These are phyloP conservation scores for Nannochloropsis salina DNA, from an alignment of 108 stramenopile species.

Conservation along the genomic window DNA sequence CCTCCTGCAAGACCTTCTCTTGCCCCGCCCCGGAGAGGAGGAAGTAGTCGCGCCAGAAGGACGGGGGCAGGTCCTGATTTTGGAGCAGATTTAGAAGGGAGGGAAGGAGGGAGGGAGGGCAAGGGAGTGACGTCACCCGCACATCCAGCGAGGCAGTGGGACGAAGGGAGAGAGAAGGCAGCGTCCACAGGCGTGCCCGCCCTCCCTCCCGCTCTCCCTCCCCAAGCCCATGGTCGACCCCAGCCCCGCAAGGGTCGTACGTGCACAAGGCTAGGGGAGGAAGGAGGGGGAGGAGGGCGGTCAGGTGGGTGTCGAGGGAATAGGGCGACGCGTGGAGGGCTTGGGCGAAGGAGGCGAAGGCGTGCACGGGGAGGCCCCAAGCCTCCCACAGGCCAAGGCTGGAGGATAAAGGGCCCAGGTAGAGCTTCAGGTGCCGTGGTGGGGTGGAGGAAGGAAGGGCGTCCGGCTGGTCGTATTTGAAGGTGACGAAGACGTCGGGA, in stretches of 20 bases:
- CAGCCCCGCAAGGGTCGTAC: background rate
- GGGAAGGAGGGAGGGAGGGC: background rate
- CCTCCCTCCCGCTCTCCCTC: background rate
- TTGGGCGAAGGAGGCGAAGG: background rate
- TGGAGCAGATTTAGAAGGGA: background rate
- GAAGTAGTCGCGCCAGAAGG: background rate
- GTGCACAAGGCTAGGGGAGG: background rate
- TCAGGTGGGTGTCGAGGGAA: background rate
- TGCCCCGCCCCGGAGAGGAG: background rate
- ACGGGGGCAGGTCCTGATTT: background rate
- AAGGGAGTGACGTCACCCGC: background rate
- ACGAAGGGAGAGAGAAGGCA: background rate
- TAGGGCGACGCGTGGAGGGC: background rate
- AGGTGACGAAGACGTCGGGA: background rate
- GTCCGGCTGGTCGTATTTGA: background rate
- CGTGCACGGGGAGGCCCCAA: background rate
- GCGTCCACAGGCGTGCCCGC: background rate
- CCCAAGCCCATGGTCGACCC: background rate
- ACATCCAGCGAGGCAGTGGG: background rate
- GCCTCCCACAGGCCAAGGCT: background rate
- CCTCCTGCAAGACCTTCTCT: slow-evolving; percentile 1
- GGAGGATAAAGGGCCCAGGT: background rate
- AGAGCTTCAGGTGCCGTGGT: slow-evolving; percentile 11
- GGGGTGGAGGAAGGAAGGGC: background rate
- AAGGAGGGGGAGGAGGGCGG: slow-evolving; percentile 13